A percentile compares a stretch with the other conserved stretches of the same genome.
Evolutionary conservation across 257 asterid genomes (phyloP).

Genomic region (Solanum etuberosum): DNA sequence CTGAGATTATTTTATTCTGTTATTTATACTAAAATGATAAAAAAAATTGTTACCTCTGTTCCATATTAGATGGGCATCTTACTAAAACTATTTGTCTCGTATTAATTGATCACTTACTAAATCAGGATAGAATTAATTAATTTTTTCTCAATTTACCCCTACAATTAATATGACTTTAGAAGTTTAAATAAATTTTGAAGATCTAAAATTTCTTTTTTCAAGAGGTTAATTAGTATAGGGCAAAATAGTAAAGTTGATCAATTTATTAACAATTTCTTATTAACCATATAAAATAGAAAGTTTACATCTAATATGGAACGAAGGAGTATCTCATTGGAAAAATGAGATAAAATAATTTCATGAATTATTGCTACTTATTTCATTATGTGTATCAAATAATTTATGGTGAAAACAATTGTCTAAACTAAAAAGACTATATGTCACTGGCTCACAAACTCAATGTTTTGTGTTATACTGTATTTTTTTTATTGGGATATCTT

Average conservation of each 20-base stretch:
- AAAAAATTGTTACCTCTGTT: fast-evolving
- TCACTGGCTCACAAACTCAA: background rate
- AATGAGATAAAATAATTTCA: no score
- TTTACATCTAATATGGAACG: no score
- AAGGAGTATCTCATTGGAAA: no score
- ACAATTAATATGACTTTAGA: no score
- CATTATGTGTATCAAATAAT: background rate
- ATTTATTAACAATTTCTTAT: no score
- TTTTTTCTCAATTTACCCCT: background rate
- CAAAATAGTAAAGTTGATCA: background rate
- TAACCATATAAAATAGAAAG: no score
- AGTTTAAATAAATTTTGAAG: background rate
- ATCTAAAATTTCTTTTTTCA: no score
- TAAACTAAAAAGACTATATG: background rate
- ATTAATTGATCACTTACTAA: background rate
- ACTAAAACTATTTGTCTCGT: background rate
- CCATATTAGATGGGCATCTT: no score
- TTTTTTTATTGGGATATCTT: no score
- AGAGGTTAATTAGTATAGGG: background rate
- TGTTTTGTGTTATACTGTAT: background rate
- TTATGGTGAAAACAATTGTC: background rate
- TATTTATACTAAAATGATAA: background rate
- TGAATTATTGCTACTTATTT: no score
- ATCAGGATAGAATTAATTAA: no score
- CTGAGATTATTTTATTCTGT: fast-evolving